phyloP scores from a whole-genome alignment of 106 monocot species.

The Amphibolis antarctica region DNA sequence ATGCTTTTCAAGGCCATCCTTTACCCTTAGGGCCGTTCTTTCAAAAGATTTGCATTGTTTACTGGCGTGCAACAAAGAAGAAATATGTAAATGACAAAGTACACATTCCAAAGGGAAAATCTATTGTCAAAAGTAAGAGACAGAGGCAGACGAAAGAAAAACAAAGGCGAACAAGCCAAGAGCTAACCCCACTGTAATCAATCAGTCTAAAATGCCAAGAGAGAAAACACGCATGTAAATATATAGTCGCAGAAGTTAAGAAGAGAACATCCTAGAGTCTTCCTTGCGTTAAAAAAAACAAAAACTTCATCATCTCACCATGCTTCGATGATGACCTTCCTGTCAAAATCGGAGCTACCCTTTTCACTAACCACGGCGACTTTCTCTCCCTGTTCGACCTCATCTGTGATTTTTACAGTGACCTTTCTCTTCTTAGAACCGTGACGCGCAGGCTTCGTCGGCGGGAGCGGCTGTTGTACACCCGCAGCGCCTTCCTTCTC shows the following conservation, averaged over 20 bases:
- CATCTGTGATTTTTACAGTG: constrained; percentile 8
- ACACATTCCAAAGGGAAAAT: not conserved
- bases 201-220: not conserved
- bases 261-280: too few species aligned
- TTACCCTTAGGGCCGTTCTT: constrained; percentile 56
- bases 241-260: not conserved
- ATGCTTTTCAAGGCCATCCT: constrained; percentile 47
- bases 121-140: not conserved
- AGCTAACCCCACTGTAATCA: too few species aligned
- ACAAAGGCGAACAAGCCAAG: not conserved
- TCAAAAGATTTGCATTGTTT: constrained; percentile 73
- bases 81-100: not conserved
- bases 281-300: not conserved
- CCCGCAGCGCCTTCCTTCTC: constrained; percentile 7
- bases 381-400: not conserved
- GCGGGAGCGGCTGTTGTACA: too few species aligned
- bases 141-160: not conserved
- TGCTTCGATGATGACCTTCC: constrained; percentile 40
- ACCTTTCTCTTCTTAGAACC: constrained; percentile 12
- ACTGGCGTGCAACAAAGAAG: constrained; percentile 23
- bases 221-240: not conserved
- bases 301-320: constrained; percentile 24
- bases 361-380: not conserved
- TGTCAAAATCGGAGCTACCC: not conserved
- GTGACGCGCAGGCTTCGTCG: constrained; percentile 2